Base-by-base conservation (phyloP, 2,329 filamentous ascomycete species). In the Phyllosticta citriasiana region DNA sequence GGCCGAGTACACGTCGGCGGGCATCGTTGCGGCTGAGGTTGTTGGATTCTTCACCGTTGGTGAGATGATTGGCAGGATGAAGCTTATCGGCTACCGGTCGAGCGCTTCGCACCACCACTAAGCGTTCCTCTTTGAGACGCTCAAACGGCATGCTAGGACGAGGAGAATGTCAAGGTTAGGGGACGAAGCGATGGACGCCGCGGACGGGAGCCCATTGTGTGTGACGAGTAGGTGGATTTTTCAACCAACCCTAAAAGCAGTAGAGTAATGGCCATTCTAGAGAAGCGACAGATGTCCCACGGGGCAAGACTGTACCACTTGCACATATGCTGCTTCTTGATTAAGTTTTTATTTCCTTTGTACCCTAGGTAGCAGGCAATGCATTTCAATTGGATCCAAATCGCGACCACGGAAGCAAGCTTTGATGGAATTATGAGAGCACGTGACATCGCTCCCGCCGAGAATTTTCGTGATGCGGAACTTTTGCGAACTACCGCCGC, bases 11-110 rank as follows among this genome's bases (percentile, higher is more conserved):
- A 82, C 83, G 60, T 78, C 88, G 59, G 88, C 83, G 63, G 89
- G 88, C 68, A 88, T 99, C 63, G 80, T 97, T 64, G 78, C 82
- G 55, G 92, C 92, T 61, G 93, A 99, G 80, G 83, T 91, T 57
- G 78, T 99, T 67, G 94, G 94, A 64, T 99, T 99, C 84, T 99
- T 97, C 84, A 95, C 92, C 64, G 85, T 97, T 60, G 94, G 94
- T 66, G 92, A 97, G 83, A 97, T 99, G 77, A 86, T 99, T 71
- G 94, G 94, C 71, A 85, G 92, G 72, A 85, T 94, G 80, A 97
- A 99, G 88, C 77, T 99, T 69, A 82, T 99, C 69, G 94, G 94
- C 66, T 99, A 99, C 83, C 71, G 77, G 68, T 66, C 68, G 51
- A 73, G 68, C 66, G 68, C 67, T 61, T 66, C 65, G 19, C 69